Evolutionary conservation across 2,329 filamentous ascomycete genomes (phyloP).

Genomic region (Hymenoscyphus occultus): DNA sequence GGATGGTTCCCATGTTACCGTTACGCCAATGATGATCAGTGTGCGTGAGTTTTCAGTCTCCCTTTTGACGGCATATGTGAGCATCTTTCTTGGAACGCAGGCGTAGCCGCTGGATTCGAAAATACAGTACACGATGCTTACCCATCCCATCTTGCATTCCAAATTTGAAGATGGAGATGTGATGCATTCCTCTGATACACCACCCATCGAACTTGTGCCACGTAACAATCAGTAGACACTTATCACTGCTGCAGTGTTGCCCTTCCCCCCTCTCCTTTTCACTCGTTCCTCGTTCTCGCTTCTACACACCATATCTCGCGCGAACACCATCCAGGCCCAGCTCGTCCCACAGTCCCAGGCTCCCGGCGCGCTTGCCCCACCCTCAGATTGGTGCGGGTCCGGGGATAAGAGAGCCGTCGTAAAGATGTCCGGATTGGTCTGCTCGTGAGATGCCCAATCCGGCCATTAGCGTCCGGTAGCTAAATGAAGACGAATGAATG

Average conservation of each 20-base stretch:
- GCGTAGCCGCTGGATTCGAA: not conserved
- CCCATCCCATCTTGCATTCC: not conserved
- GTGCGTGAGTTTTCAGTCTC: not conserved
- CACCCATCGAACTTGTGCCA: not conserved
- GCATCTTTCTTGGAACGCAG: not conserved
- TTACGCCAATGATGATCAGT: constrained; percentile 2
- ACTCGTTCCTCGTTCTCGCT: not conserved
- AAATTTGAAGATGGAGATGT: not conserved
- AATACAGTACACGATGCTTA: not conserved
- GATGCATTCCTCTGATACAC: not conserved
- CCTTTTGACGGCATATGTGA: not conserved
- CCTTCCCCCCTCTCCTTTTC: not conserved
- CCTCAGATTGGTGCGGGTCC: not conserved
- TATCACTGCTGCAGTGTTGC: not conserved
- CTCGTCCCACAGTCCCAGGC: not conserved
- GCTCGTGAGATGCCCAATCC: not conserved
- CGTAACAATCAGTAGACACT: not conserved
- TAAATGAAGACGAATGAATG: constrained; percentile 4
- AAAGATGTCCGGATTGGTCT: not conserved
- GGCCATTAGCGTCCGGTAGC: constrained; percentile 1
- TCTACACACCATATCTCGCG: not conserved
- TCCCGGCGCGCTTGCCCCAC: not conserved
- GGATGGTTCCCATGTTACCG: not conserved
- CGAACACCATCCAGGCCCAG: not conserved
- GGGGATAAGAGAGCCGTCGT: not conserved